phyloP scores from a whole-genome alignment of 1,139 yeast genomes.

The Blastobotrys proliferans region DNA sequence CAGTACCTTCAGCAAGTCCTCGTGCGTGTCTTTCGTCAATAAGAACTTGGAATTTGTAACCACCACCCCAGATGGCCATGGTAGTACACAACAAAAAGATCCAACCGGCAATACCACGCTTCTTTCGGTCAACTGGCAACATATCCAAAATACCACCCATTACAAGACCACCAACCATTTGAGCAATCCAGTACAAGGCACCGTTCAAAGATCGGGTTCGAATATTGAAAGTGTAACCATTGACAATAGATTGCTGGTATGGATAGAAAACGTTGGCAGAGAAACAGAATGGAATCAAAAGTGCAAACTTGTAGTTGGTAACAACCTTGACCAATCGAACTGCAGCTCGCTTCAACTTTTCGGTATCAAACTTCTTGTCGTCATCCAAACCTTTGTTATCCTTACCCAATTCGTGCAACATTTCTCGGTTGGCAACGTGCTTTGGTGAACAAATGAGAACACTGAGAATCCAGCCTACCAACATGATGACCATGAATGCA shows the following conservation, averaged over 20 bases:
- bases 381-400: conserved; percentile 16
- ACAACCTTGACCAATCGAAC: conserved; percentile 14
- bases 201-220: conserved; percentile 57
- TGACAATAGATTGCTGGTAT: conserved; percentile 54
- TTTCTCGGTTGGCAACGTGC: conserved; percentile 15
- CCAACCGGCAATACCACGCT: conserved; percentile 50
- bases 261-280: conserved; percentile 61
- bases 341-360: conserved; percentile 13
- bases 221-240: conserved; percentile 50
- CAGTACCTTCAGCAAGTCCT: conserved; percentile 6
- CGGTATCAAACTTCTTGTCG: conserved; percentile 11
- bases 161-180: conserved; percentile 51
- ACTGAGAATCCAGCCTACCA: conserved; percentile 23
- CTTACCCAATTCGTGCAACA: conserved; percentile 13
- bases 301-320: conserved; percentile 21
- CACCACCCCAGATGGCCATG: conserved; percentile 57
- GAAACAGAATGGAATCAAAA: conserved; percentile 55
- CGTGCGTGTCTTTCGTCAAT: conserved; percentile 14
- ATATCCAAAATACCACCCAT: conserved; percentile 48
- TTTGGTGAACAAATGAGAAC: conserved; percentile 20
- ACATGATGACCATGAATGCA: conserved; percentile 25
- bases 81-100: conserved; percentile 40
- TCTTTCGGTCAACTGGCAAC: conserved; percentile 39
- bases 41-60: conserved; percentile 44
- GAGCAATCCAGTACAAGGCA: conserved; percentile 55